Evolutionary conservation across 2,329 filamentous ascomycete species (phyloP), one percentile per base, ranked within the genome.

Genomic region (Periconia digitata): DNA sequence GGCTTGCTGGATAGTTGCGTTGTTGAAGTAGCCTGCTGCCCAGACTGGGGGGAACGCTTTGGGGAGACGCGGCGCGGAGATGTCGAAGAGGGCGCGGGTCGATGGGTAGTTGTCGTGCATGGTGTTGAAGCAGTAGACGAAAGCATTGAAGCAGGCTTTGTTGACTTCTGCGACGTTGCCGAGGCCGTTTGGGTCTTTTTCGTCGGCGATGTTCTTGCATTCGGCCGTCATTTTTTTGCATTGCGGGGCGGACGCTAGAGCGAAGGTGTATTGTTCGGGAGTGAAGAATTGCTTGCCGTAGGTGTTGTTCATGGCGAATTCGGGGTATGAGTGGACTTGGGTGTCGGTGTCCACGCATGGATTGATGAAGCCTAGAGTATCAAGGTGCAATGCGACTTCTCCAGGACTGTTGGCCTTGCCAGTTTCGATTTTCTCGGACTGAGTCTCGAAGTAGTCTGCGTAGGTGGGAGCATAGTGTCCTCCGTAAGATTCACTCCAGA

Each of bases 401-500:
- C 58, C 35, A 13, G 42, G 47, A 18, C 41, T 49, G 22, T 23
- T 60, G 47, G 54, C 50, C n/a, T 60, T 59, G 23, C 58, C 61
- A 46, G 63, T 63, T 16, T 60, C 60, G 48, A 84, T 81, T 13
- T 64, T 63, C 3, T 72, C 70, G 55, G 84, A 84, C 58, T 83
- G 77, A 13, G 73, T 57, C 47, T 80, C 64, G 57, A 84, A 78
- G 60, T 79, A 79, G 12, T 71, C 66, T n/a, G 76, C 74, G 51
- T 81, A 81, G 21, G 75, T 76, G 0, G 81, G 81, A 0, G 76
- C 78, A 55, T 80, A 83, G 54, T 79, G 3, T 2, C 80, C 79
- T 17, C 79, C 80, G 52, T 83, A 83, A 0, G 75, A 78, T 53
- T 71, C 65, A 1, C 70, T 70, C 36, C 63, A 69, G 5, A 77